These are phyloP conservation scores for Yamadazyma scolyti DNA, from an alignment of 805 yeast genomes.

Conservation along the genomic window DNA sequence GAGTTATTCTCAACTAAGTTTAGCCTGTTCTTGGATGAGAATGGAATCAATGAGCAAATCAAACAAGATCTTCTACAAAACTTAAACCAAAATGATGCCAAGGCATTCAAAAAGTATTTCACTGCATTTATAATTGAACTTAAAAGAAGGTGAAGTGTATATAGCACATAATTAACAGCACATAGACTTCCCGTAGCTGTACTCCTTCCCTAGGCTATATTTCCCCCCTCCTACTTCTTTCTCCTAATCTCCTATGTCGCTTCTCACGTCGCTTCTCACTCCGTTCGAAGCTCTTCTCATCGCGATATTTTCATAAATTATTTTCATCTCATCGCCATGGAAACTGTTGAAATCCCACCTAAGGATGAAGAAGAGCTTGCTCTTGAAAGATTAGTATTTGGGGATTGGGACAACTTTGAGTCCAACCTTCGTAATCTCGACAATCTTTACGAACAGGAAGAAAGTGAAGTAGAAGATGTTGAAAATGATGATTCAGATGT, in stretches of 20 bases:
- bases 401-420: constrained; percentile 77
- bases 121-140: constrained; percentile 31
- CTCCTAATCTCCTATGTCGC: too few species aligned
- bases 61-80: constrained; percentile 59
- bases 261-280: too few species aligned
- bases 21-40: constrained; percentile 51
- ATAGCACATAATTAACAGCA: too few species aligned
- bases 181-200: too few species aligned
- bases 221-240: too few species aligned
- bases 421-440: constrained; percentile 58
- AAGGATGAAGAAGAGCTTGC: constrained; percentile 82
- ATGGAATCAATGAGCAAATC: constrained; percentile 55
- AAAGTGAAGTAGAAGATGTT: constrained; percentile 20
- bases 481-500: constrained; percentile 27
- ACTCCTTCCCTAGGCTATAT: too few species aligned
- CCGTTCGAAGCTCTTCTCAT: constrained; percentile 3
- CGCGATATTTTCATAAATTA: not conserved
- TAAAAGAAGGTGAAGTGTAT: constrained; percentile 2
- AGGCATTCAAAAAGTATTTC: constrained; percentile 71
- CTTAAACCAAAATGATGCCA: constrained; percentile 52
- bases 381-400: constrained; percentile 83
- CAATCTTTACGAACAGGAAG: constrained; percentile 37
- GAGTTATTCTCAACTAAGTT: constrained; percentile 45
- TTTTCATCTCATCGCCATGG: not conserved
- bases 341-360: constrained; percentile 48